These are phyloP conservation scores for Dendrobium officinale DNA, from an alignment of 106 monocot species.

Conservation along the genomic window DNA sequence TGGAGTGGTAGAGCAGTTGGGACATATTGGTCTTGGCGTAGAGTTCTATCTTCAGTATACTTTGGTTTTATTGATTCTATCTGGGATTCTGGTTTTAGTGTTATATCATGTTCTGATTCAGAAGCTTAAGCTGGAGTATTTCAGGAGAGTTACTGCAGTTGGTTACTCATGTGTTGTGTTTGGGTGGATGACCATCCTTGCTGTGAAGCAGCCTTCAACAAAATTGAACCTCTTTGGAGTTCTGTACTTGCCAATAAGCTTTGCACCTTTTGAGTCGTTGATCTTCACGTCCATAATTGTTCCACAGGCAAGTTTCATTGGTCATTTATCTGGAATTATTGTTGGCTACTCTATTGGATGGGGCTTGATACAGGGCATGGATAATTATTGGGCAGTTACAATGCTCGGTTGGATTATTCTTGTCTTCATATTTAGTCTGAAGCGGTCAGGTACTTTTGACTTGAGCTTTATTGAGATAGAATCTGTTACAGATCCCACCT, in stretches of 20 bases:
- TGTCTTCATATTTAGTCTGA: slow-evolving; percentile 64
- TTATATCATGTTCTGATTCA: slow-evolving; percentile 73
- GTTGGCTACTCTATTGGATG: slow-evolving; percentile 90
- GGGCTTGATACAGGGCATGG: slow-evolving; percentile 96
- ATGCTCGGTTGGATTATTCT: slow-evolving; percentile 80
- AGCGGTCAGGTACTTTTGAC: slow-evolving; percentile 61
- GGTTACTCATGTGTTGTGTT: slow-evolving; percentile 96
- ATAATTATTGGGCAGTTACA: slow-evolving; percentile 82
- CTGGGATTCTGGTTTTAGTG: slow-evolving; percentile 62
- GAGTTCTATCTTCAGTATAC: slow-evolving; percentile 86
- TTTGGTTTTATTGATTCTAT: slow-evolving; percentile 60
- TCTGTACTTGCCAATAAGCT: slow-evolving; percentile 87
- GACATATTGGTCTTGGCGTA: slow-evolving; percentile 52
- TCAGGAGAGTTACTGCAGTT: slow-evolving; percentile 70
- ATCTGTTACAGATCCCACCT: slow-evolving; percentile 49
- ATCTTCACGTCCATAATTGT: slow-evolving; percentile 94
- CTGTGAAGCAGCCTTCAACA: slow-evolving; percentile 80
- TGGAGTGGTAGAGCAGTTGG: slow-evolving; percentile 62
- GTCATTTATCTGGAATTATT: slow-evolving; percentile 88
- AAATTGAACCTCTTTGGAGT: slow-evolving; percentile 89
- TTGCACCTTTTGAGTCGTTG: slow-evolving; percentile 89
- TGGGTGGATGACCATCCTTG: slow-evolving; percentile 99
- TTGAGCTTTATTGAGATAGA: slow-evolving; percentile 83
- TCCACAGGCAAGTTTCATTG: slow-evolving; percentile 92
- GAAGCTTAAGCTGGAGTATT: slow-evolving; percentile 82